Base-by-base conservation (phyloP, 805 yeast genomes). In the Myxozyma vanderwaltii region DNA sequence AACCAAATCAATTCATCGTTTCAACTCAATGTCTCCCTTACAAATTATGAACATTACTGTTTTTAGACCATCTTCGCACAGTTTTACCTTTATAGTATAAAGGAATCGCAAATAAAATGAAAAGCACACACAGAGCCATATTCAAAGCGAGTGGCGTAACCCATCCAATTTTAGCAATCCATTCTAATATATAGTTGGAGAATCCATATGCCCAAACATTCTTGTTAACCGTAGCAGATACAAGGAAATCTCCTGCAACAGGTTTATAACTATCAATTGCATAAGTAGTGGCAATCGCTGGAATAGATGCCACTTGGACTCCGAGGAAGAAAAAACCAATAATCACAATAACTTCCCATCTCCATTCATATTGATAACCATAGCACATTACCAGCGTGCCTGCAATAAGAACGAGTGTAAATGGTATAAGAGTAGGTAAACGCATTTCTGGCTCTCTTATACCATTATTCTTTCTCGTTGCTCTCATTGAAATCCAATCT, bases 381-480 rank as follows among this genome's bases (percentile, higher is more conserved):
- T n/a, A 24, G 21, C 21, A 12, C 36, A 24, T 39, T 5, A 49
- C 24, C 17, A 39, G 4, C 6, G 24, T 38, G 24, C 53, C 53
- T 6, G 31, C 46, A n/a, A 49, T 38, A 21, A 49, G 27, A 26
- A 33, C 4, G 13, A 49, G 29, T 24, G 29, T 38, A 10, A 23
- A 49, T 3, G 53, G 53, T 8, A 49, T 49, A 23, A 49, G 10
- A 1, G 53, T n/a, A 2, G 46, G 45, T 8, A 59, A 51, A 45
- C 63, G 59, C 49, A 59, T 49, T 31, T 56, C 63, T 5, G 63
- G 63, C 27, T 59, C 63, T 38, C 60, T 56, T 40, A 59, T 57
- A 15, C 63, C 63, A 19, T 55, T 43, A 31, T 56, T 59, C 5
- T 17, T 24, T 15, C 10, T 24, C 1, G 53, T 49, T 2, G 46